Evolutionary conservation across 257 asterid genomes (phyloP), one percentile per base, ranked within the genome.

Genomic region (Nicotiana knightiana): DNA sequence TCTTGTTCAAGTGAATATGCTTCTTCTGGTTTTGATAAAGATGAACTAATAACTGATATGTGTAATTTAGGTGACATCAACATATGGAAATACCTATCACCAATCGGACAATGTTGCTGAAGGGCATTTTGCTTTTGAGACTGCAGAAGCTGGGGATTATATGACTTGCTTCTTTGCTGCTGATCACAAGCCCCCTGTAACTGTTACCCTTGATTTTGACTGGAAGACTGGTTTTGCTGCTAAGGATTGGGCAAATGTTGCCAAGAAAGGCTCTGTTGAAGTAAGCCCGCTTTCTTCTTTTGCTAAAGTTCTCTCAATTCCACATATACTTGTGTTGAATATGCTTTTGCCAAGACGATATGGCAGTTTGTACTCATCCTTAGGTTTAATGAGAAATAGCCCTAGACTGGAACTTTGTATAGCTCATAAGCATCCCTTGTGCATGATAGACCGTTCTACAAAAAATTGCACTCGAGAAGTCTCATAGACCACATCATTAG

Each of bases 161-260:
- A 87, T 92, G 97, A 91, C 99, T 81, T 96, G 99, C 88, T 96
- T 96, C 85, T 88, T 83, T 68, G 96, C 97, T 6, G 80, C 91
- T 59, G 95, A 92, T 88, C 91, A 92, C 89, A 89, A 86, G 67
- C 97, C 99, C 48, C 81, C 96, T 0, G 84, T 85, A 37, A 86
- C 90, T 11, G 24, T 94, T 71, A 93, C 94, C 17, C 68, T 96
- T 4, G 98, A 96, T 82, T 93, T 96, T 58, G 97, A 91, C 55
- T 96, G 97, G 99, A 96, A 91, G 84, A 93, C 98, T 48, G 99
- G 99, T 39, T 85, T 96, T 80, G 99, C 97, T 78, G 93, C 99
- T 67, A 93, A 92, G 91, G 99, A 93, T 37, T 96, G 99, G 99
- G 66, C 93, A 39, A 92, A 81, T 86, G 96, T 95, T 43, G 99